phyloP scores from a whole-genome alignment of 1,284 basidiomycete species.

The Heterobasidion occidentale region DNA sequence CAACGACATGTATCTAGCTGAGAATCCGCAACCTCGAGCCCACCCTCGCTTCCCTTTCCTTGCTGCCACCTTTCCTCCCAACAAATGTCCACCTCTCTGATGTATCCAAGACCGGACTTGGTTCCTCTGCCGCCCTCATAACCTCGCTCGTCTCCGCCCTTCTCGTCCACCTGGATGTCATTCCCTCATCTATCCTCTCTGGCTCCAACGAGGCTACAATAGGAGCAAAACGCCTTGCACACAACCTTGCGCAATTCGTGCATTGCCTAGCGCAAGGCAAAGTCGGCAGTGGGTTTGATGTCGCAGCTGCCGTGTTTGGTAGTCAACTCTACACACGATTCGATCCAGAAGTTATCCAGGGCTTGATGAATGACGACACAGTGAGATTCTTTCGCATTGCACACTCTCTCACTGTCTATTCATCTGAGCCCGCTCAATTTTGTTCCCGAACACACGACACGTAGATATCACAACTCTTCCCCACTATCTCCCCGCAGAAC shows the following conservation, averaged over 20 bases:
- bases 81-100: slow-evolving; percentile 65
- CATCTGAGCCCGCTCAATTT: neutral
- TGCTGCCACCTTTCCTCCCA: slow-evolving; percentile 68
- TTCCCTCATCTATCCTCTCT: slow-evolving; percentile 42
- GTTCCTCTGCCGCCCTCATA: slow-evolving; percentile 94
- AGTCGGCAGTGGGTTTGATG: slow-evolving; percentile 96
- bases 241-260: slow-evolving; percentile 93
- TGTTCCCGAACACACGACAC: slow-evolving; percentile 1
- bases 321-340: slow-evolving; percentile 93
- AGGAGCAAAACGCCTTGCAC: slow-evolving; percentile 55
- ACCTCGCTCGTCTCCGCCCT: slow-evolving; percentile 89
- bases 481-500: slow-evolving; percentile 54
- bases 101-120: slow-evolving; percentile 97
- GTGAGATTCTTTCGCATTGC: slow-evolving; percentile 6
- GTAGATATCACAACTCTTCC: slow-evolving; percentile 25
- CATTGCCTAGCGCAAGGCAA: slow-evolving; percentile 98
- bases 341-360: slow-evolving; percentile 61
- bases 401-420: neutral
- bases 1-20: slow-evolving; percentile 36
- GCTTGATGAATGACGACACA: slow-evolving; percentile 52
- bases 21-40: slow-evolving; percentile 50
- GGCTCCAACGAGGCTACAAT: slow-evolving; percentile 14
- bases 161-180: slow-evolving; percentile 69
- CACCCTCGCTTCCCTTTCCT: slow-evolving; percentile 50
- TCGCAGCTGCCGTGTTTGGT: slow-evolving; percentile 90